Evolutionary conservation across 2,329 filamentous ascomycete genomes (phyloP), one percentile per base, ranked within the genome.

Genomic region (Bipolaris sorokiniana): DNA sequence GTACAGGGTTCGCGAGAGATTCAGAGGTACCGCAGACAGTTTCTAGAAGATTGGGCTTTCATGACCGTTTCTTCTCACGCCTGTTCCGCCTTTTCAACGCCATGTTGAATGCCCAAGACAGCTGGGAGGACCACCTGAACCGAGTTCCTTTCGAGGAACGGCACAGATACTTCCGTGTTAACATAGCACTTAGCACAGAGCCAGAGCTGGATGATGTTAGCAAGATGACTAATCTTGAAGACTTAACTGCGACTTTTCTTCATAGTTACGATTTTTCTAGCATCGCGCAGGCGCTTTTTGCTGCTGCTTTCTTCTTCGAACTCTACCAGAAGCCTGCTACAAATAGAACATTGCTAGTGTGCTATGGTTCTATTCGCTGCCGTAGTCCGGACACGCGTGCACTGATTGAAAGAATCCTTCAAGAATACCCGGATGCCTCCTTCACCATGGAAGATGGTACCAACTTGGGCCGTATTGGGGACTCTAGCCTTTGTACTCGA

Each of bases 91-190:
- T 65, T 23, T 63, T 65, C 16, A 56, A 54, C n/a, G 53, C 55
- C 5, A 20, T 65, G 11, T 46, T 65, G 20, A 51, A 63, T 40
- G 48, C 58, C 10, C 31, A 65, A 31, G 34, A 37, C 16, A 40
- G 49, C 45, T 65, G 16, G 58, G 28, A 61, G 18, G 40, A 65
- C 6, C 18, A 65, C 34, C 22, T 63, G 22, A 65, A 63, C n/a
- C 6, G 23, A 48, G 37, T 61, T 3, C 22, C 44, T 18, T 40
- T 22, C 38, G 46, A 56, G 3, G n/a, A 61, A 34, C 34, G 31
- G 22, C 13, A 58, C 20, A 65, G 56, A 44, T 62, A 65, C 41
- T 53, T 62, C 28, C 36, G 36, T 13, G 58, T 65, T 15, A 65
- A 65, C 23, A 60, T 63, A 36, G 18, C 51, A 2, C n/a, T 65